These are phyloP conservation scores for Nakaseomyces bracarensis DNA, from an alignment of 1,139 yeast genomes.

Conservation along the genomic window DNA sequence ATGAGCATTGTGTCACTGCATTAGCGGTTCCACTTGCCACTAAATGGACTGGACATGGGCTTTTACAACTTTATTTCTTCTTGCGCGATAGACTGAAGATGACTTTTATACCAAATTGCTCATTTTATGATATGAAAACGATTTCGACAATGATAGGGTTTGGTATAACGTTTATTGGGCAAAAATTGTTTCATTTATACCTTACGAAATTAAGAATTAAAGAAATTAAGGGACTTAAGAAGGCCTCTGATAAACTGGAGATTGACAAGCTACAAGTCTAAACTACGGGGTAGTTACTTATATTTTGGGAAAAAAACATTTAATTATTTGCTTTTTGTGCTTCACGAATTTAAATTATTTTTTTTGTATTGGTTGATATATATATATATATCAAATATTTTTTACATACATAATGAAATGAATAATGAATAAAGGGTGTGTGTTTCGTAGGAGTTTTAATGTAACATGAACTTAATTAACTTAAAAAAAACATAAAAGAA, in stretches of 20 bases:
- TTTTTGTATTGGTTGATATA: slow-evolving; percentile 1
- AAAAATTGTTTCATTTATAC: slow-evolving; percentile 1
- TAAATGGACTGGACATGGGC: slow-evolving; percentile 8
- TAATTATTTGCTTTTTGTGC: not conserved
- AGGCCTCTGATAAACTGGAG: slow-evolving; percentile 1
- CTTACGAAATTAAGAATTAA: slow-evolving; percentile 5
- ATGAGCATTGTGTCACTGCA: slow-evolving; percentile 9
- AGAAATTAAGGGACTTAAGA: slow-evolving; percentile 4
- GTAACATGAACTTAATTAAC: slow-evolving; percentile 4
- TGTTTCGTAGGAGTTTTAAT: not conserved
- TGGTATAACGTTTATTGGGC: slow-evolving; percentile 8
- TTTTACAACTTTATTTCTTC: slow-evolving; percentile 2
- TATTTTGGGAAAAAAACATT: too few species aligned
- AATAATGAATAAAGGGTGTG: slow-evolving; percentile 3
- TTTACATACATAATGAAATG: slow-evolving; percentile 6
- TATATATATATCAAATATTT: not conserved
- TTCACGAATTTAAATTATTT: slow-evolving; percentile 4
- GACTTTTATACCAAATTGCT: slow-evolving; percentile 7
- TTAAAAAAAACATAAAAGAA: not conserved
- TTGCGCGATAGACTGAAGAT: slow-evolving; percentile 6
- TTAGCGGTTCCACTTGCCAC: slow-evolving; percentile 12
- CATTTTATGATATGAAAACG: slow-evolving; percentile 37
- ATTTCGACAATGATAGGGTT: slow-evolving; percentile 33
- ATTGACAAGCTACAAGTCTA: not conserved
- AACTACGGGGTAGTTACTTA: too few species aligned